phyloP scores from a whole-genome alignment of 2,329 filamentous ascomycete genomes.

The Teratosphaeria epicoccoides region DNA sequence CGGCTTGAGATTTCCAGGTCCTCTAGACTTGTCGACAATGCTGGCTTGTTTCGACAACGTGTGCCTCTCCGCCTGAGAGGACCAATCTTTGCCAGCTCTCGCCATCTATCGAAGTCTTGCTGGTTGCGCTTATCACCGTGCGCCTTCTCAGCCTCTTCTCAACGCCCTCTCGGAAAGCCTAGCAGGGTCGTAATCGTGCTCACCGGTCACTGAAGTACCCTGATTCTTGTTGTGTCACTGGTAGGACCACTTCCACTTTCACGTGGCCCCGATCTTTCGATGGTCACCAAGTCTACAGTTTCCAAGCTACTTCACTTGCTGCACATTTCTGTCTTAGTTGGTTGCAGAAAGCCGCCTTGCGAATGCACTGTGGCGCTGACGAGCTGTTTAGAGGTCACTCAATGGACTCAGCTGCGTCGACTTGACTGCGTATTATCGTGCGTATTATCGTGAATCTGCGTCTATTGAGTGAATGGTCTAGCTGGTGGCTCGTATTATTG shows the following conservation, averaged over 20 bases:
- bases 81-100: constrained; percentile 39
- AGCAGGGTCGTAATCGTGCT: constrained; percentile 42
- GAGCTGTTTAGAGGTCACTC: too few species aligned
- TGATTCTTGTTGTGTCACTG: neutral
- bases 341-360: neutral
- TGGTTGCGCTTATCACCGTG: constrained; percentile 47
- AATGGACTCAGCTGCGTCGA: too few species aligned
- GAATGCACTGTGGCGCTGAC: neutral
- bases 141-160: constrained; percentile 41
- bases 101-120: constrained; percentile 44
- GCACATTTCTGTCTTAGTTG: neutral
- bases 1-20: constrained; percentile 37
- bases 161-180: constrained; percentile 45
- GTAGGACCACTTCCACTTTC: neutral
- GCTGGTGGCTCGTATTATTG: too few species aligned
- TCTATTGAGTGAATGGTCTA: too few species aligned
- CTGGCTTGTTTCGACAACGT: constrained; percentile 45
- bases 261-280: neutral
- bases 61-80: constrained; percentile 37
- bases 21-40: constrained; percentile 34
- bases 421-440: too few species aligned
- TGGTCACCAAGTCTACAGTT: neutral
- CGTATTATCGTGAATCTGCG: too few species aligned
- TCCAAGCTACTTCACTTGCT: neutral
- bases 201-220: neutral